These are phyloP conservation scores for Xanthoconium stramineum DNA, from an alignment of 768 basidiomycete species.

Conservation along the genomic window DNA sequence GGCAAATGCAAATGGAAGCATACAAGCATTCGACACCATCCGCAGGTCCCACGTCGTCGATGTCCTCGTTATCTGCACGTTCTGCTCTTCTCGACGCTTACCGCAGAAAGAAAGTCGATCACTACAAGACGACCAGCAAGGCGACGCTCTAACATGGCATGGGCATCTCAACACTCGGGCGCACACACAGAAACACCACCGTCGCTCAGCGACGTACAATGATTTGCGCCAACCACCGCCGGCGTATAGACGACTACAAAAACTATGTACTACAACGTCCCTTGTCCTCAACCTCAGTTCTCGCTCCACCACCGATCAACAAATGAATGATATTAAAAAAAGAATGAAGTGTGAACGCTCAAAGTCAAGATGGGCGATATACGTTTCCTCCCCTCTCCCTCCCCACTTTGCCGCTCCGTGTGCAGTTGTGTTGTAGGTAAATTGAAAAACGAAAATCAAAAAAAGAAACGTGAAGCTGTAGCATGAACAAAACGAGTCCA, in stretches of 20 bases:
- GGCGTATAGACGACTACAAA: background rate
- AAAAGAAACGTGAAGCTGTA: conserved; percentile 7
- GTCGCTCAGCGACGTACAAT: conserved; percentile 13
- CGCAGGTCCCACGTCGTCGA: too few relatives aligned
- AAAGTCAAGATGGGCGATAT: conserved; percentile 8
- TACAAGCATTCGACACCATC: too few relatives aligned
- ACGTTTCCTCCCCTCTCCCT: background rate
- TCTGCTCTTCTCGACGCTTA: too few relatives aligned
- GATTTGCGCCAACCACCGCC: background rate
- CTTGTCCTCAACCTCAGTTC: background rate
- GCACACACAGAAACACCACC: background rate
- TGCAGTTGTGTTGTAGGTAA: conserved; percentile 1
- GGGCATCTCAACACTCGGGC: background rate
- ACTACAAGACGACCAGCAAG: too few relatives aligned
- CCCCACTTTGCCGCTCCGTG: background rate
- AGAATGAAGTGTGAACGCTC: conserved; percentile 19
- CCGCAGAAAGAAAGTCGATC: too few relatives aligned
- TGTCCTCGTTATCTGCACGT: too few relatives aligned
- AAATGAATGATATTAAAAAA: conserved; percentile 31
- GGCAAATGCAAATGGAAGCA: too few relatives aligned
- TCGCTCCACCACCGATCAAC: conserved; percentile 9
- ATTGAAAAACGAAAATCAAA: background rate
- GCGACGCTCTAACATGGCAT: too few relatives aligned
- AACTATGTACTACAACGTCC: background rate
- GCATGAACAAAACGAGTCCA: conserved; percentile 15